A percentile compares a stretch with the other conserved stretches of the same genome.
Evolutionary conservation across 2,329 filamentous ascomycete species (phyloP).

Genomic region (Aspergillus arachidicola): DNA sequence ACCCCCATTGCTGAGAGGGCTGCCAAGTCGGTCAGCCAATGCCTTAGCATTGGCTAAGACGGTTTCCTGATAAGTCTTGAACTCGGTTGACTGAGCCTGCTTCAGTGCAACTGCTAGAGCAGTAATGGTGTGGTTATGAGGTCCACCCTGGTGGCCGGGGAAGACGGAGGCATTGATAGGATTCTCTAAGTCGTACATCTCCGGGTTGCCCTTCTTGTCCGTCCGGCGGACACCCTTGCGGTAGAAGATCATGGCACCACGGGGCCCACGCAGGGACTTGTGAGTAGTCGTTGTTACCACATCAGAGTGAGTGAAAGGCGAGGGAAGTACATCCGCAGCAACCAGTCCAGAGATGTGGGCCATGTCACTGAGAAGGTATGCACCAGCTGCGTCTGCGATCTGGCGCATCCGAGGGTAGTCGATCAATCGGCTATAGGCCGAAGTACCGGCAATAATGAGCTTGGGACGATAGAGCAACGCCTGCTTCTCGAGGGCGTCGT

Average conservation of each 20-base stretch:
- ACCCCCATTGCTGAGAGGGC: constrained; percentile 69
- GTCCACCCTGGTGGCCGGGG: constrained; percentile 96
- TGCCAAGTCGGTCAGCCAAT: constrained; percentile 70
- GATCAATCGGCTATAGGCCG: constrained; percentile 96
- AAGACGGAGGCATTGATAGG: constrained; percentile 99
- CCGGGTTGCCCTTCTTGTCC: constrained; percentile 90
- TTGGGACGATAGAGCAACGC: constrained; percentile 93
- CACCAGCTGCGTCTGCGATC: constrained; percentile 90
- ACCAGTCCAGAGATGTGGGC: constrained; percentile 97
- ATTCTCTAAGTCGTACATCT: constrained; percentile 87
- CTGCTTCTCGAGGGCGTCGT: constrained; percentile 87
- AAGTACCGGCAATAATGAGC: constrained; percentile 93
- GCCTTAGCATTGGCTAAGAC: constrained; percentile 93
- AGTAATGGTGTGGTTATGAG: constrained; percentile 99
- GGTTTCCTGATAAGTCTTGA: constrained; percentile 90
- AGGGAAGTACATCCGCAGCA: constrained; percentile 88
- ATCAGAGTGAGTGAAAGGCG: constrained; percentile 89
- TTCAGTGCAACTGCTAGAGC: constrained; percentile 92
- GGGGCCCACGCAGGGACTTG: constrained; percentile 96
- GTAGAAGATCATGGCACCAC: constrained; percentile 99
- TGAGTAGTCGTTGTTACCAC: constrained; percentile 98
- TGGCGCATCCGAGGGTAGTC: constrained; percentile 96
- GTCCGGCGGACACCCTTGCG: constrained; percentile 91
- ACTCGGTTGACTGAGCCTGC: constrained; percentile 87
- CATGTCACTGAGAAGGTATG: constrained; percentile 97